phyloP scores from a whole-genome alignment of 2,329 filamentous ascomycete species.

The Venturia nashicola region DNA sequence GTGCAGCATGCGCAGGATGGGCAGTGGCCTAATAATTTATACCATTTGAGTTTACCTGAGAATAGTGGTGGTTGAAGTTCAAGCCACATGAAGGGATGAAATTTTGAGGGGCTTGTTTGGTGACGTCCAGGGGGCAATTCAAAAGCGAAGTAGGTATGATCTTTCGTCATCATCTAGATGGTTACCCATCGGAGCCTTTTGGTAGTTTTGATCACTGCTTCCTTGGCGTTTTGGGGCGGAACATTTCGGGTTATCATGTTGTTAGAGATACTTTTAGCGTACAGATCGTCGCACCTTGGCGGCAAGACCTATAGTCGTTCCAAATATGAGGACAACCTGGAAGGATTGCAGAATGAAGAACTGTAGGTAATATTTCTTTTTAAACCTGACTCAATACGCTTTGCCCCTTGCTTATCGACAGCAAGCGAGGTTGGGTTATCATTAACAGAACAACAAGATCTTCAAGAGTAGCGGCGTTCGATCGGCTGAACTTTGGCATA shows the following conservation, averaged over 20 bases:
- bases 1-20: background rate
- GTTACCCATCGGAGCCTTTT: too few relatives aligned
- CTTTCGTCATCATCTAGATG: background rate
- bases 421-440: too few relatives aligned
- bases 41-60: background rate
- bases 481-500: too few relatives aligned
- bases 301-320: too few relatives aligned
- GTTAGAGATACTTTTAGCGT: background rate
- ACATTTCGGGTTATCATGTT: background rate
- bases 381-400: too few relatives aligned
- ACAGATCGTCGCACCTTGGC: background rate
- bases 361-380: too few relatives aligned
- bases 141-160: background rate
- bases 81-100: background rate
- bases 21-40: conserved; percentile 1
- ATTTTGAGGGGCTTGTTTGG: background rate
- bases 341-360: too few relatives aligned
- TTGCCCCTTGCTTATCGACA: too few relatives aligned
- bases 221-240: background rate
- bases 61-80: background rate
- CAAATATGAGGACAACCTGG: too few relatives aligned
- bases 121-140: background rate
- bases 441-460: too few relatives aligned
- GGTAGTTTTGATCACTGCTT: background rate
- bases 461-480: too few relatives aligned